Evolutionary conservation across 2,329 filamentous ascomycete genomes (phyloP).

Genomic region (Nannizzia gypsea): DNA sequence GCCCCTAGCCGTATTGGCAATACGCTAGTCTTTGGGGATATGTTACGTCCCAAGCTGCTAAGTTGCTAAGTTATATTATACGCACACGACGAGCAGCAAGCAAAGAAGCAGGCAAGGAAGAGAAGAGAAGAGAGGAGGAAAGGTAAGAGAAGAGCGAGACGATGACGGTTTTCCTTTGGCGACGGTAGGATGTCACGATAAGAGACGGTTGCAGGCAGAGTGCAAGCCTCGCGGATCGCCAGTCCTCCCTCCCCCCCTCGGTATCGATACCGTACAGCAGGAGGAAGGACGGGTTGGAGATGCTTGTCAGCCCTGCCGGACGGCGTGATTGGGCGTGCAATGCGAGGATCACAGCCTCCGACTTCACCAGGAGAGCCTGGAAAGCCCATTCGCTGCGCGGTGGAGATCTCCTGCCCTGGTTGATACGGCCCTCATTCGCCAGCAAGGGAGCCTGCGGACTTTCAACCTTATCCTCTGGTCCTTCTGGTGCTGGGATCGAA

Average conservation of each 20-base stretch:
- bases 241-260: not conserved
- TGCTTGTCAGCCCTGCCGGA: not conserved
- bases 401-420: not conserved
- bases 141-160: too few relatives aligned
- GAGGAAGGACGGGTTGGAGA: not conserved
- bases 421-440: slow-evolving; percentile 2
- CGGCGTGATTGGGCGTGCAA: not conserved
- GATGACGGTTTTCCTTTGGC: too few relatives aligned
- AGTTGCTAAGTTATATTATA: too few relatives aligned
- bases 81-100: too few relatives aligned
- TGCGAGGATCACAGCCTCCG: slow-evolving; percentile 1
- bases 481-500: not conserved
- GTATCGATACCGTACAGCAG: not conserved
- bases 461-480: not conserved
- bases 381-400: not conserved
- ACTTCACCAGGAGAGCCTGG: not conserved
- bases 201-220: not conserved
- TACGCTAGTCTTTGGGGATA: not conserved
- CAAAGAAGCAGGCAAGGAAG: too few relatives aligned
- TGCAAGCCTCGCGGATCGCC: not conserved
- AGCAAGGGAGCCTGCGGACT: not conserved
- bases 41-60: too few relatives aligned
- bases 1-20: not conserved
- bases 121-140: too few relatives aligned
- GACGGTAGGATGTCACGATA: too few relatives aligned